phyloP scores from a whole-genome alignment of 1,284 basidiomycete species.

The Hypsizygus ulmarius region DNA sequence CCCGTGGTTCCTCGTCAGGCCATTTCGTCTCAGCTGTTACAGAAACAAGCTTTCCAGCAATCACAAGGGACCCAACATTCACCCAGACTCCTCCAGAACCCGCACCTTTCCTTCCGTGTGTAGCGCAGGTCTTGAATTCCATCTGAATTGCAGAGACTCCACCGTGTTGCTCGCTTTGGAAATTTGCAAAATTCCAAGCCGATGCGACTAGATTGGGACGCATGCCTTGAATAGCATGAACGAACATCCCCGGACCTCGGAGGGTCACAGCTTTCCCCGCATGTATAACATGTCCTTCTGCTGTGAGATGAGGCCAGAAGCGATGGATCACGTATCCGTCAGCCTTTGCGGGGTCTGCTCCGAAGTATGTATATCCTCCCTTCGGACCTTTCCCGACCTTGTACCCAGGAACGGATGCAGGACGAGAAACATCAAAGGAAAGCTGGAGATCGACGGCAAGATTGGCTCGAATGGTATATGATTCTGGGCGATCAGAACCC shows the following conservation, averaged over 20 bases:
- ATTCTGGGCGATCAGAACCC: conserved; percentile 66
- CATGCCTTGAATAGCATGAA: conserved; percentile 99
- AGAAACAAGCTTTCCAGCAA: conserved; percentile 71
- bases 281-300: conserved; percentile 70
- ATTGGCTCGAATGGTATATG: conserved; percentile 80
- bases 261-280: conserved; percentile 68
- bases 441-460: conserved; percentile 82
- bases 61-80: conserved; percentile 83
- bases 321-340: conserved; percentile 92
- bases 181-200: conserved; percentile 95
- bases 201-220: conserved; percentile 91
- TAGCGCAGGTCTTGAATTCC: conserved; percentile 89
- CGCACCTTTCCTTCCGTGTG: conserved; percentile 70
- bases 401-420: conserved; percentile 77
- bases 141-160: conserved; percentile 88
- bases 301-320: conserved; percentile 81
- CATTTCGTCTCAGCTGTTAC: conserved; percentile 72
- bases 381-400: conserved; percentile 88
- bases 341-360: conserved; percentile 66
- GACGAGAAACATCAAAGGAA: conserved; percentile 70
- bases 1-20: conserved; percentile 53
- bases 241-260: conserved; percentile 85
- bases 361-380: conserved; percentile 92
- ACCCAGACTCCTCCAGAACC: conserved; percentile 80
- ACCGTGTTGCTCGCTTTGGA: conserved; percentile 71